Evolutionary conservation across 176 grass and related monocot genomes (phyloP).

Genomic region (Canna indica): DNA sequence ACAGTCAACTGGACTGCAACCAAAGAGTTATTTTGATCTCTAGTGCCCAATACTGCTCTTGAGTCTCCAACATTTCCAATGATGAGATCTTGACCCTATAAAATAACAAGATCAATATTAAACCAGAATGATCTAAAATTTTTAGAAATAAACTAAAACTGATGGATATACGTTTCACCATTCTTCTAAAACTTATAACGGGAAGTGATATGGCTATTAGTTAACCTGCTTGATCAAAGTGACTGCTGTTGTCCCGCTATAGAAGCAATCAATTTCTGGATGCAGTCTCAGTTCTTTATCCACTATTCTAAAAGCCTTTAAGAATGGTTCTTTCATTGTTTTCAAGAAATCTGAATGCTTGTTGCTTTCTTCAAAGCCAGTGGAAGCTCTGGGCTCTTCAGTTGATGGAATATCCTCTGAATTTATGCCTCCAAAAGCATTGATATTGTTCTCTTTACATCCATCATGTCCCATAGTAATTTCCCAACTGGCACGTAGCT

Average conservation of each 20-base stretch:
- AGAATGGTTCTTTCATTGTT: conserved; percentile 52
- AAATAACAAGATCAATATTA: neutral
- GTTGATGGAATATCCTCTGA: conserved; percentile 49
- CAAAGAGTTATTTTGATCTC: conserved; percentile 10
- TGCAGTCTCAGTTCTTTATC: conserved; percentile 86
- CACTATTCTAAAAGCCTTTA: conserved; percentile 53
- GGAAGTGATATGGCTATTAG: neutral
- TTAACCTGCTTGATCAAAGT: conserved; percentile 80
- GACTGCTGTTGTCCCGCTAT: conserved; percentile 86
- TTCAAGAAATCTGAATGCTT: conserved; percentile 35
- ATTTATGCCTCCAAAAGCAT: conserved; percentile 39
- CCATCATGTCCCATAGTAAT: conserved; percentile 15
- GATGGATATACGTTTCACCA: neutral
- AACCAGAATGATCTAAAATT: neutral
- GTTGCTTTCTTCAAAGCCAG: conserved; percentile 24
- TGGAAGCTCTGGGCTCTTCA: conserved; percentile 25
- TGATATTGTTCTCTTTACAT: conserved; percentile 25
- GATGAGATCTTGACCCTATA: conserved; percentile 7
- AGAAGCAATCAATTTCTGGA: conserved; percentile 59
- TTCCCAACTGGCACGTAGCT: conserved; percentile 41
- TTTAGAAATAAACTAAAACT: too few species aligned
- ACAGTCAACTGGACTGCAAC: conserved; percentile 7
- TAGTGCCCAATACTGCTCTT: conserved; percentile 8
- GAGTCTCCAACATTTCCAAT: conserved; percentile 20
- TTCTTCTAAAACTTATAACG: neutral